phyloP scores from a whole-genome alignment of 78 protist species.

The Emiliania huxleyi region DNA sequence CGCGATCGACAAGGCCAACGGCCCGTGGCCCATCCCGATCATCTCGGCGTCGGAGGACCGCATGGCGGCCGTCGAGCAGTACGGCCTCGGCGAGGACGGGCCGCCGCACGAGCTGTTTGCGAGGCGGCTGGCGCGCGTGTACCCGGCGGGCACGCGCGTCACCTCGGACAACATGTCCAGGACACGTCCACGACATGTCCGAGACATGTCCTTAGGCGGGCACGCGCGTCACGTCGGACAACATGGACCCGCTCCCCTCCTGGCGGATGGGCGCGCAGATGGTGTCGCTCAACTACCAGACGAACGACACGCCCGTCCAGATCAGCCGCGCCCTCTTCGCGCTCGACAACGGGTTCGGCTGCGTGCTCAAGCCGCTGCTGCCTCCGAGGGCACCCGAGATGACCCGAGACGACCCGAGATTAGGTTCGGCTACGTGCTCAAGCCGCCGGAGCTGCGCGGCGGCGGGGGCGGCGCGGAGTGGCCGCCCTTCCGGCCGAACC shows the following conservation, averaged over 20 bases:
- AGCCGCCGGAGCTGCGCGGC: neutral
- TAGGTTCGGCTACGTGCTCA: neutral
- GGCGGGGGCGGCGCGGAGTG: neutral
- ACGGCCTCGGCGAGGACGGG: neutral
- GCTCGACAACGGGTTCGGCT: neutral
- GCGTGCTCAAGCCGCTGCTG: slow-evolving; percentile 23
- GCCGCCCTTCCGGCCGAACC: neutral
- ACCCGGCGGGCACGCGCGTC: neutral
- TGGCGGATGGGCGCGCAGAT: slow-evolving; percentile 44
- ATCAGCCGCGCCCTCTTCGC: neutral
- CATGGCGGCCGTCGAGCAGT: neutral
- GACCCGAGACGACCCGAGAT: no score
- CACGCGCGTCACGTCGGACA: neutral
- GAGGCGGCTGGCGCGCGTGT: neutral
- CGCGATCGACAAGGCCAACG: neutral
- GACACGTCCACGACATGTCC: no score
- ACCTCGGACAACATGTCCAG: neutral
- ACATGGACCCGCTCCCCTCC: neutral
- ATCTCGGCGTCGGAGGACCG: neutral
- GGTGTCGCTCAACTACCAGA: slow-evolving; percentile 50
- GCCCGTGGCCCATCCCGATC: neutral
- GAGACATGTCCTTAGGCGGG: no score
- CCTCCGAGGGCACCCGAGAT: no score
- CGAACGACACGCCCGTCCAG: slow-evolving; percentile 43
- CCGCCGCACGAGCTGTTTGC: neutral